Percentiles rank a stretch among this genome's conserved stretches.
Conservation (phyloP, 768 basidiomycete species). For the Pisolithus orientalis region DNA sequence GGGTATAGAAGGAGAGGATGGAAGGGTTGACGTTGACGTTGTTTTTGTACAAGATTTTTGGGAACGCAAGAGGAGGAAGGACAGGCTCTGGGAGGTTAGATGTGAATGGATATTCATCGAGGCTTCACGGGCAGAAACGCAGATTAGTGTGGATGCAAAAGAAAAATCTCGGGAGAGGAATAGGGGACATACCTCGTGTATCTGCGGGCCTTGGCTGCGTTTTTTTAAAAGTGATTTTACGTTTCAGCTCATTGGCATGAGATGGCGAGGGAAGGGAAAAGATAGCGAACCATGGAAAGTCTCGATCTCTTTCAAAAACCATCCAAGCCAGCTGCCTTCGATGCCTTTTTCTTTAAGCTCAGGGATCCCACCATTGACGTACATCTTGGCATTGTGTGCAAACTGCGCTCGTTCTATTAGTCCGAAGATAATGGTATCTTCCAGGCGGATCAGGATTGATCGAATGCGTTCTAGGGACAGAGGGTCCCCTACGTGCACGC, state of each 20-base stretch:
- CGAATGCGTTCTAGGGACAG: constrained; percentile 87
- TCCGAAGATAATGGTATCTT: constrained; percentile 98
- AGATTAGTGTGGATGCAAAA: background rate
- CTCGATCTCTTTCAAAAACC: constrained; percentile 96
- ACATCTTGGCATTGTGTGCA: constrained; percentile 87
- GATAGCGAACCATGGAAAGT: constrained; percentile 76
- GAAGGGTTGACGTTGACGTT: constrained; percentile 80
- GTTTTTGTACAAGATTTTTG: constrained; percentile 73
- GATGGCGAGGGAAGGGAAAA: constrained; percentile 2
- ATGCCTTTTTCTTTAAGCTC: constrained; percentile 73
- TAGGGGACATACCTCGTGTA: constrained; percentile 71
- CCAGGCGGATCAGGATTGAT: constrained; percentile 79
- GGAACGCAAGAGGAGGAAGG: constrained; percentile 66
- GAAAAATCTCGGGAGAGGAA: background rate
- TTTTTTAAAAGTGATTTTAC: background rate
- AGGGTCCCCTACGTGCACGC: constrained; percentile 64
- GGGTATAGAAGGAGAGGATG: constrained; percentile 86
- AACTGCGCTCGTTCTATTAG: constrained; percentile 98
- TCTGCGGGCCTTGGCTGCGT: constrained; percentile 85
- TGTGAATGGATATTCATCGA: constrained; percentile 97
- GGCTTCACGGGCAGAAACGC: constrained; percentile 41
- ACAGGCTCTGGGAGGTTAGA: constrained; percentile 75
- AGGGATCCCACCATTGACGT: constrained; percentile 70
- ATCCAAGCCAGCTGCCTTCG: constrained; percentile 88
- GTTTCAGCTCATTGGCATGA: background rate